Evolutionary conservation across 163 green algal genomes (phyloP).

Genomic region (Trebouxia gelatinosa): DNA sequence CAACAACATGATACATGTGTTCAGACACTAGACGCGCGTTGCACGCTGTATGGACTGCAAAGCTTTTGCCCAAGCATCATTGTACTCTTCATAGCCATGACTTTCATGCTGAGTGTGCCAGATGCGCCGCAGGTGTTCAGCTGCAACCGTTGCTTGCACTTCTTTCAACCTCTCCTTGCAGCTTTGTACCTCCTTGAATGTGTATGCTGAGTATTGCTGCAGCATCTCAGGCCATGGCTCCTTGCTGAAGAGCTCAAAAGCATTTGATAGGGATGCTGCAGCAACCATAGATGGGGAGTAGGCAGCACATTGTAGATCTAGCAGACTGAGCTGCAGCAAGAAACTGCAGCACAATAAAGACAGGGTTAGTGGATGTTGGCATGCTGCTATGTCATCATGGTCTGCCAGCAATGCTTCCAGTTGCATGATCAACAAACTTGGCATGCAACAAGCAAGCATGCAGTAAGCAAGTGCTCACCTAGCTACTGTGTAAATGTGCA

Average conservation of each 20-base stretch:
- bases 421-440: too few relatives aligned
- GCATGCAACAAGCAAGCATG: too few relatives aligned
- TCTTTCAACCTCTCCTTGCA: conserved; percentile 34
- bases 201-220: conserved; percentile 55
- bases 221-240: conserved; percentile 43
- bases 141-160: conserved; percentile 24
- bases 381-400: too few relatives aligned
- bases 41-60: too few relatives aligned
- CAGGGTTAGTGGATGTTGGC: too few relatives aligned
- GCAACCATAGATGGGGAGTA: conserved; percentile 46
- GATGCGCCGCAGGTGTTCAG: conserved; percentile 39
- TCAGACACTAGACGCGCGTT: too few relatives aligned
- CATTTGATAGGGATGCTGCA: conserved; percentile 43
- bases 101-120: conserved; percentile 48
- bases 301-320: conserved; percentile 47
- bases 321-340: conserved; percentile 54
- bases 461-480: conserved; percentile 33
- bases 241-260: conserved; percentile 46
- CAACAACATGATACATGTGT: too few relatives aligned
- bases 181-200: conserved; percentile 38
- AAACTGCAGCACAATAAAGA: conserved; percentile 43
- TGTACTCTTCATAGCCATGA: conserved; percentile 50
- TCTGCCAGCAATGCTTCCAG: too few relatives aligned
- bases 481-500: conserved; percentile 63
- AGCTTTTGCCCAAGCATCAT: conserved; percentile 38